Evolutionary conservation across 257 asterid genomes (phyloP), one percentile per base, ranked within the genome.

Genomic region (Rhazya stricta): DNA sequence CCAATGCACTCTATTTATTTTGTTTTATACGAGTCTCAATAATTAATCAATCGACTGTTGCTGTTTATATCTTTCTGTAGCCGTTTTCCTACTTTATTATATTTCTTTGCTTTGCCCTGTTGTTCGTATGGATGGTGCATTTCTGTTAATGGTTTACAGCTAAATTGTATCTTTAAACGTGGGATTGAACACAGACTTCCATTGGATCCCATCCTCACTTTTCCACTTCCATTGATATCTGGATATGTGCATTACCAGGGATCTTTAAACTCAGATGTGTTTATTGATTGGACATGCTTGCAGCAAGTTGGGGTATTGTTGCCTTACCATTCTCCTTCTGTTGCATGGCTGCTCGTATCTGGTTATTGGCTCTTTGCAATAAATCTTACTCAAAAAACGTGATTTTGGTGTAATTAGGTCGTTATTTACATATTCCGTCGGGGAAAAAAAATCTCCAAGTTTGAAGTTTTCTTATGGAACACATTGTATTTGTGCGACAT

Each of bases 391-490:
- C 23, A 43, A 37, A 18, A 15, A 41, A 37, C 11, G 21, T 8
- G 39, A 56, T 73, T 56, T 15, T 5, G 39, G 69, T 11, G 53
- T 9, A 39, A 29, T 36, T n/a, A 42, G 29, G 27, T 72, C 23
- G 27, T 30, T 42, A 12, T 27, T 42, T 71, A 6, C 57, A 32
- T 9, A 27, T 9, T 7, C 32, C 13, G 54, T 56, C 9, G 46
- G 48, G 46, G 30, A 42, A 11, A n/a, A 29, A 2, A 29, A 21
- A 58, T 74, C 60, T 29, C 51, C 4, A 10, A 30, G 5, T 0
- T 12, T 76, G 68, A 69, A 76, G 43, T n/a, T 70, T 23, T 11
- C 32, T 56, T 53, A 42, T 19, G n/a, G 9, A 7, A 76, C 36
- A 27, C 45, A 34, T 29, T 19, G 37, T 23, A 34, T 27, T 56